Evolutionary conservation across 31 red algal genomes (phyloP).

Genomic region (Pterothamnion heteromorphum): DNA sequence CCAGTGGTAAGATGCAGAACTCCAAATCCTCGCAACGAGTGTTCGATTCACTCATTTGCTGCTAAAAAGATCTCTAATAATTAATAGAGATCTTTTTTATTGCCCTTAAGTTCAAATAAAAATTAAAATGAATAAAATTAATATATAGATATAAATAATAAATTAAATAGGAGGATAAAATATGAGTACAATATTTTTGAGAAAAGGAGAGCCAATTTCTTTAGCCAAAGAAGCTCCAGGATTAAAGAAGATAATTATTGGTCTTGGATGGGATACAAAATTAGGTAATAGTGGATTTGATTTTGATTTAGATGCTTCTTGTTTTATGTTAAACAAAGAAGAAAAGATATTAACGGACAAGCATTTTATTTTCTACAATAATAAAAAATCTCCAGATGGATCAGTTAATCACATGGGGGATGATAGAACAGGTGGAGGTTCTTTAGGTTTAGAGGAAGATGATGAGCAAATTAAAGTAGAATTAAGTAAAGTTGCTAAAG

Average conservation of each 20-base stretch:
- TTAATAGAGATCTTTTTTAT: no score
- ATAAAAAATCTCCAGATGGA: not conserved
- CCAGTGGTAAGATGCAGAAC: no score
- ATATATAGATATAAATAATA: no score
- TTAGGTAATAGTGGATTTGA: not conserved
- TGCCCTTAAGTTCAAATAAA: no score
- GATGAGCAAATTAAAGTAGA: not conserved
- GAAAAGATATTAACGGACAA: not conserved
- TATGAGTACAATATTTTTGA: not conserved
- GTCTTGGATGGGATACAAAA: not conserved
- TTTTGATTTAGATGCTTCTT: not conserved
- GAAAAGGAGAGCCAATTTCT: not conserved
- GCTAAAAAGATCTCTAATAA: no score
- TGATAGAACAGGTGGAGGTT: not conserved
- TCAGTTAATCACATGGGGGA: not conserved
- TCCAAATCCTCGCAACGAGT: no score
- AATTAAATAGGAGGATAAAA: no score
- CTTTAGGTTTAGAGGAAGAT: no score
- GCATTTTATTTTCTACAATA: not conserved
- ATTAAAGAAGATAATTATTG: not conserved
- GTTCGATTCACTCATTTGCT: no score
- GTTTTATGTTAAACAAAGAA: not conserved
- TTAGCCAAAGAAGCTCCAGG: not conserved
- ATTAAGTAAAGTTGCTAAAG: not conserved
- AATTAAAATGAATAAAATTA: no score